Base-by-base conservation (phyloP, 2,329 filamentous ascomycete species). In the Calonectria pseudoreteaudii region DNA sequence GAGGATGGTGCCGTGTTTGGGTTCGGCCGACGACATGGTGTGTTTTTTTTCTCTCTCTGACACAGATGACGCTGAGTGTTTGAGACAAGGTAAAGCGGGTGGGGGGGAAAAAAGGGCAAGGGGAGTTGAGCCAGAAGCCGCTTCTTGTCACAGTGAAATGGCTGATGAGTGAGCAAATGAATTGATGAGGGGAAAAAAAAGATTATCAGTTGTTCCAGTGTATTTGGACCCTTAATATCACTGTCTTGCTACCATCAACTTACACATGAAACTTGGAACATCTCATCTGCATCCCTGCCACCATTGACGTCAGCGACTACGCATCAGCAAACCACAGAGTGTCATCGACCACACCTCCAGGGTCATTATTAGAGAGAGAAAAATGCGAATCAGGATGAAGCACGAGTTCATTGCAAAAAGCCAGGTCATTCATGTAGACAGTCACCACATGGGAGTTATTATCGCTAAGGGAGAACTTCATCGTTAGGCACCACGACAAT, bases 1-100 rank as follows among this genome's bases (percentile, higher is more conserved):
- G 76, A 76, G 79, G 78, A 84, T 84, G 53, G 78, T 82, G 70
- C 79, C 78, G 13, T 72, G 66, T 50, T 79, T 80, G 47, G 73
- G 73, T 70, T 81, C 79, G 16, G 56, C 71, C 58, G 76, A 79
- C 75, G 52, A 41, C 56, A 62, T 67, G 18, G 41, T 44, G 41
- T 44, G 9, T 44, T n/a, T 18, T 38, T 14, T 38, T 38, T 14
- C 16, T 38, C 8, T 8, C 8, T 50, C 41, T 44, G 38, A 62
- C 66, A 18, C 49, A n/a, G 47, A 66, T 70, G 47, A 14, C 31
- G 64, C 28, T 38, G 64, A 18, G 10, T 67, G 23, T 53, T 41
- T 53, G 64, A 36, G 47, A 56, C 34, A 14, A 38, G 34, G 16
- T 18, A 18, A 18, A 41, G n/a, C n/a, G n/a, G n/a, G n/a, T n/a